Evolutionary conservation across 1,139 yeast species (phyloP).

Genomic region (Candida neerlandica): DNA sequence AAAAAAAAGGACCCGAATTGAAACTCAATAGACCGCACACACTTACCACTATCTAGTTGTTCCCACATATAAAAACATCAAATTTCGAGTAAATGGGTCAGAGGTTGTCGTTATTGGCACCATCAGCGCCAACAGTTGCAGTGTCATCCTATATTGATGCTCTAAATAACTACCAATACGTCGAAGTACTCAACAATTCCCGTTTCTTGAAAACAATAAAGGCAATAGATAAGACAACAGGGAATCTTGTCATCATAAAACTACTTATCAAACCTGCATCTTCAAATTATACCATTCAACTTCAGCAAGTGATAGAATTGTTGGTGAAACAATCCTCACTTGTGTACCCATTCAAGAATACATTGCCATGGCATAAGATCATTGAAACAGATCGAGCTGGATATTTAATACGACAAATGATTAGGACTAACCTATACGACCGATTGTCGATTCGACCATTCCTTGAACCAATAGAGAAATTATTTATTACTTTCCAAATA

Average conservation of each 20-base stretch:
- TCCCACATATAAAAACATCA: neutral
- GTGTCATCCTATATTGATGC: constrained; percentile 87
- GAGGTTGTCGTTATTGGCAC: constrained; percentile 80
- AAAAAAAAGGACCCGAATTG: neutral
- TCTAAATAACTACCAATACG: constrained; percentile 71
- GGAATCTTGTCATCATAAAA: constrained; percentile 70
- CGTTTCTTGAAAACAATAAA: constrained; percentile 85
- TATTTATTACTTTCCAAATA: constrained; percentile 83
- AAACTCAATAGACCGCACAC: neutral
- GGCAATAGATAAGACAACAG: constrained; percentile 65
- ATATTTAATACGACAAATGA: constrained; percentile 79
- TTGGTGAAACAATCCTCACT: constrained; percentile 38
- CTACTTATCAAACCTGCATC: constrained; percentile 76
- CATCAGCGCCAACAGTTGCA: constrained; percentile 90
- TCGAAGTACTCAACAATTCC: constrained; percentile 70
- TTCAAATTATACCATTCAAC: constrained; percentile 31
- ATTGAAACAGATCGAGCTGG: constrained; percentile 93
- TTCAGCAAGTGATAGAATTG: constrained; percentile 39
- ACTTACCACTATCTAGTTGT: no score
- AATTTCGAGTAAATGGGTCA: constrained; percentile 65
- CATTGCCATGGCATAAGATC: constrained; percentile 69
- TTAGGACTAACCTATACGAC: constrained; percentile 80
- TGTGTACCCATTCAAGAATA: constrained; percentile 58
- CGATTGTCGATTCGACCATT: constrained; percentile 87
- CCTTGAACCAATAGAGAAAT: constrained; percentile 76